Evolutionary conservation across 2,329 filamentous ascomycete genomes (phyloP), one percentile per base, ranked within the genome.

Genomic region (Ceratocystis cubensis): DNA sequence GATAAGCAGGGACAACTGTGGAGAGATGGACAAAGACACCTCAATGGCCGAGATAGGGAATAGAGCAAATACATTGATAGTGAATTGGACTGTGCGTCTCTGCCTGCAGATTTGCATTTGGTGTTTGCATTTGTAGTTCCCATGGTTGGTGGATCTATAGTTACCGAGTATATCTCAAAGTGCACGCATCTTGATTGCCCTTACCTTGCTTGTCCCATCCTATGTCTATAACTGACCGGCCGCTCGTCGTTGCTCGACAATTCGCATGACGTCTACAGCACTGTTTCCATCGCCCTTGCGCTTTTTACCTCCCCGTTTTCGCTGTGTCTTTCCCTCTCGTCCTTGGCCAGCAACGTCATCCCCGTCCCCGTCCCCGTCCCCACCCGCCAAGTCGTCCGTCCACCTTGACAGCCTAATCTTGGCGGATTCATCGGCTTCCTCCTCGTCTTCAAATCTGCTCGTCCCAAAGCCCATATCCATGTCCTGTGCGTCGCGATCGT

Each of bases 391-490:
- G 28, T 20, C 41, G n/a, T 63, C 67, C 25, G 79, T 82, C 80
- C 89, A 89, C 71, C 84, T 78, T 48, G 84, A 85, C 65, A 92
- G 75, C 76, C 88, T 89, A 69, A 90, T 77, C 70, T 82, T 85
- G 25, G 33, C 37, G 73, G 76, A 78, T 25, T 82, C 81, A 50
- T 91, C 89, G 70, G 88, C 83, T 70, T 96, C 92, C 68, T 92
- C 92, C 63, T 92, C 91, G 72, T 96, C 94, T 65, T 89, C 91
- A 72, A 90, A 87, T 33, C 93, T 83, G 72, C 88, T 94, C 22
- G 86, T 89, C 44, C 94, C 94, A 73, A 99, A 97, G 68, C 92
- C 93, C 80, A 97, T 84, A 73, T 99, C 94, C 77, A 99, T 82
- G 76, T 99, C 93, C 67, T 93, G 86, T 61, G 91, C 85, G 73